Evolutionary conservation across 1,284 basidiomycete species (phyloP).

Genomic region (Ustilago sp.): DNA sequence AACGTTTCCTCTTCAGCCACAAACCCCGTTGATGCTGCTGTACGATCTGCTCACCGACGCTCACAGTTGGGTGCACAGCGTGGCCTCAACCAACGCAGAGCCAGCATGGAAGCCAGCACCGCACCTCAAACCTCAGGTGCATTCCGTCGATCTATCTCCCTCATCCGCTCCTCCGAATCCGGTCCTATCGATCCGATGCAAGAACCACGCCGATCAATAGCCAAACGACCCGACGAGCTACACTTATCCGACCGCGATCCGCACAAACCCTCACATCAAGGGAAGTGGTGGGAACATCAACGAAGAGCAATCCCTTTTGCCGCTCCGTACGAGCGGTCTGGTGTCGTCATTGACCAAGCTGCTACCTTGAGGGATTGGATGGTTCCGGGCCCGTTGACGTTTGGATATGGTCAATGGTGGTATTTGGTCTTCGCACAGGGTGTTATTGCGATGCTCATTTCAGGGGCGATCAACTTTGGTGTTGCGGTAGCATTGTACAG

Average conservation of each 20-base stretch:
- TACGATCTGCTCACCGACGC: constrained; percentile 12
- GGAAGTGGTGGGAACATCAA: constrained; percentile 7
- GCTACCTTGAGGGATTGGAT: constrained; percentile 40
- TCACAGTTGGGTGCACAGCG: constrained; percentile 17
- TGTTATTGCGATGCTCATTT: constrained; percentile 47
- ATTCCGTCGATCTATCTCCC: constrained; percentile 22
- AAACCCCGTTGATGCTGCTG: background rate
- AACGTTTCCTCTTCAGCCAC: constrained; percentile 17
- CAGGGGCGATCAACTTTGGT: constrained; percentile 65
- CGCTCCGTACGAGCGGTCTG: constrained; percentile 42
- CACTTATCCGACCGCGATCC: constrained; percentile 33
- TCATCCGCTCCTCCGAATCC: constrained; percentile 4
- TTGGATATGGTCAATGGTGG: constrained; percentile 46
- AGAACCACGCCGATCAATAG: constrained; percentile 50
- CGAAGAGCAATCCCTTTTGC: constrained; percentile 46
- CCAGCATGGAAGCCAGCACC: constrained; percentile 17
- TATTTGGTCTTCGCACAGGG: constrained; percentile 45
- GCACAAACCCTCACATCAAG: constrained; percentile 14
- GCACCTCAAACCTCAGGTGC: constrained; percentile 19
- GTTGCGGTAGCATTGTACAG: constrained; percentile 60
- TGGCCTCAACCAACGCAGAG: constrained; percentile 16
- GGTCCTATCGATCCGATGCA: constrained; percentile 44
- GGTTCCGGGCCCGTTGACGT: constrained; percentile 41
- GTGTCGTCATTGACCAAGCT: constrained; percentile 46
- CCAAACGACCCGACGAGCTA: constrained; percentile 41